Percentiles rank a stretch among this genome's conserved stretches.
These are phyloP conservation scores for Stephanodiscus triporus DNA, from an alignment of 108 stramenopile genomes.

Conservation along the genomic window DNA sequence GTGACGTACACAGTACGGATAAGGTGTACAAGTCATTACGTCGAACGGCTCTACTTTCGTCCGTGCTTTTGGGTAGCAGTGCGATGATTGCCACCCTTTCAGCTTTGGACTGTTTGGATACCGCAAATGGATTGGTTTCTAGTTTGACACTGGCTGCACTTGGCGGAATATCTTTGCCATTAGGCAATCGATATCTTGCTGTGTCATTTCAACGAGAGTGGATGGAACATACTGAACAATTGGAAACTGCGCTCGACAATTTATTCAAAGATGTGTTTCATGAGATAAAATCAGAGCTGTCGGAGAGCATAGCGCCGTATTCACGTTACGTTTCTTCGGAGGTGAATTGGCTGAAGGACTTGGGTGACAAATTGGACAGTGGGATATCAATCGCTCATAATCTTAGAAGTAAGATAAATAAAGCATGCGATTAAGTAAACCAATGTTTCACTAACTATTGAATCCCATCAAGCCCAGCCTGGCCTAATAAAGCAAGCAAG, in stretches of 20 bases:
- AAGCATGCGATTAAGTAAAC: slow-evolving; percentile 20
- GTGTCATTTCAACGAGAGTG: slow-evolving; percentile 49
- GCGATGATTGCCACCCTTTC: slow-evolving; percentile 22
- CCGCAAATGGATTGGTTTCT: slow-evolving; percentile 22
- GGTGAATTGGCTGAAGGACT: slow-evolving; percentile 45
- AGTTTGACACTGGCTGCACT: slow-evolving; percentile 21
- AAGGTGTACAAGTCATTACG: slow-evolving; percentile 38
- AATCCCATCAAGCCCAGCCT: slow-evolving; percentile 26
- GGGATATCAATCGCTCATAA: slow-evolving; percentile 40
- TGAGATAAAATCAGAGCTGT: slow-evolving; percentile 53
- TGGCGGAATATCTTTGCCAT: slow-evolving; percentile 31
- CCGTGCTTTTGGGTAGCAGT: slow-evolving; percentile 29
- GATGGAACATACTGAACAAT: slow-evolving; percentile 30
- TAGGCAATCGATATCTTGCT: slow-evolving; percentile 36
- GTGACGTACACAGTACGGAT: slow-evolving; percentile 31
- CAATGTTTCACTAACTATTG: neutral
- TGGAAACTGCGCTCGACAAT: slow-evolving; percentile 46
- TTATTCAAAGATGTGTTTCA: slow-evolving; percentile 55
- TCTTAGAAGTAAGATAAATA: slow-evolving; percentile 61
- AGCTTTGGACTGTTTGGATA: slow-evolving; percentile 18
- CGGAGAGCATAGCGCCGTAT: slow-evolving; percentile 70
- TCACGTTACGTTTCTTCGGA: slow-evolving; percentile 68
- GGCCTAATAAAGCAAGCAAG: slow-evolving; percentile 62
- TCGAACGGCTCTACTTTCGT: slow-evolving; percentile 40
- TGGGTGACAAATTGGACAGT: slow-evolving; percentile 57